A percentile compares a stretch with the other conserved stretches of the same genome.
Evolutionary conservation across 768 basidiomycete species (phyloP).

Genomic region (Russula brevipes): DNA sequence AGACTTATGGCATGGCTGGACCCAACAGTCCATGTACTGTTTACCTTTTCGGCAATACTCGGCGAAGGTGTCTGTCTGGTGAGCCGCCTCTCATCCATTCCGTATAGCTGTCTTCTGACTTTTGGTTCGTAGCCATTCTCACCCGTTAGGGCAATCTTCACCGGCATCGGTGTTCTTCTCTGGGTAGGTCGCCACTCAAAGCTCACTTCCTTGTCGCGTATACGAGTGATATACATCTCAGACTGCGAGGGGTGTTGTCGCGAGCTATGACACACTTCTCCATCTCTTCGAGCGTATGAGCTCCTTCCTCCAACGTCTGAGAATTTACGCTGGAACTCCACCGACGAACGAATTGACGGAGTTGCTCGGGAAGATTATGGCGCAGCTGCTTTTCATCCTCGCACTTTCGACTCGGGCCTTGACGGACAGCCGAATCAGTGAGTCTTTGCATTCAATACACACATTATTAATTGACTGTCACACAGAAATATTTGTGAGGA

Average conservation of each 20-base stretch:
- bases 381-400: neutral
- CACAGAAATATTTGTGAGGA: neutral
- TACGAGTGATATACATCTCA: neutral
- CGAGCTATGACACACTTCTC: neutral
- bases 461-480: neutral
- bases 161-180: neutral
- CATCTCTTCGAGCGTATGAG: slow-evolving; percentile 3
- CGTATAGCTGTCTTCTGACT: neutral
- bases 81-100: neutral
- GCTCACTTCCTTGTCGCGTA: neutral
- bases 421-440: neutral
- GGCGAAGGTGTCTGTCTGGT: neutral
- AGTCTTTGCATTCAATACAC: neutral
- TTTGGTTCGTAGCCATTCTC: neutral
- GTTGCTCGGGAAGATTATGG: slow-evolving; percentile 3
- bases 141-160: neutral
- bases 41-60: neutral
- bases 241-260: neutral
- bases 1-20: neutral
- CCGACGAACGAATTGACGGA: neutral
- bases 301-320: neutral
- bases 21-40: neutral
- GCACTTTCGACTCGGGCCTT: neutral
- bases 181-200: neutral
- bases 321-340: neutral